Conservation (phyloP, 225 moss, liverwort and hornwort genomes). For the Neckera pumila region DNA sequence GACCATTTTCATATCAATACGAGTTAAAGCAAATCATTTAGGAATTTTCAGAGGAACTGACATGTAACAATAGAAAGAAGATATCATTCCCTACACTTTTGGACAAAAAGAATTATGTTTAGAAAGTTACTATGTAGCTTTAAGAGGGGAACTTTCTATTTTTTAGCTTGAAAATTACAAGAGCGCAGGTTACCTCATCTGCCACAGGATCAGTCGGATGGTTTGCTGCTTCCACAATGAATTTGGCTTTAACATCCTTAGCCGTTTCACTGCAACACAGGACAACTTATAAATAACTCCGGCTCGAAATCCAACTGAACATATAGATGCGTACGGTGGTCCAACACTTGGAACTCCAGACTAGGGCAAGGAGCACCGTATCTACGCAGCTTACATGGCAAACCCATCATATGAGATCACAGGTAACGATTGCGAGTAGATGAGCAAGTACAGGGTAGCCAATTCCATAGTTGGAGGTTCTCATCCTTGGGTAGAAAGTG, state of each 20-base stretch:
- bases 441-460: background rate
- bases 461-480: background rate
- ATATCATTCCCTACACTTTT: background rate
- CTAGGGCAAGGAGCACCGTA: background rate
- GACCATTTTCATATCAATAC: background rate
- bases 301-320: background rate
- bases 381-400: background rate
- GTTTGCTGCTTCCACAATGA: constrained; percentile 91
- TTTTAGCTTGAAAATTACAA: background rate
- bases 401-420: background rate
- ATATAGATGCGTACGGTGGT: background rate
- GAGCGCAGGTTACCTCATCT: constrained; percentile 54
- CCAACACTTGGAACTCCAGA: background rate
- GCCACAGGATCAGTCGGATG: constrained; percentile 91
- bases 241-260: constrained; percentile 73
- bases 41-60: background rate
- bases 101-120: background rate
- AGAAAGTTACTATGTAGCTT: background rate
- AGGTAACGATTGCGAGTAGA: background rate
- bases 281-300: background rate
- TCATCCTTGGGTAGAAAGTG: background rate
- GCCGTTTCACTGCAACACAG: constrained; percentile 63
- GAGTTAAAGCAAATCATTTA: background rate
- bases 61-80: background rate
- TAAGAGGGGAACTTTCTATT: background rate